These are phyloP conservation scores for Podospora fimiseda DNA, from an alignment of 495 filamentous ascomycete species.

Conservation along the genomic window DNA sequence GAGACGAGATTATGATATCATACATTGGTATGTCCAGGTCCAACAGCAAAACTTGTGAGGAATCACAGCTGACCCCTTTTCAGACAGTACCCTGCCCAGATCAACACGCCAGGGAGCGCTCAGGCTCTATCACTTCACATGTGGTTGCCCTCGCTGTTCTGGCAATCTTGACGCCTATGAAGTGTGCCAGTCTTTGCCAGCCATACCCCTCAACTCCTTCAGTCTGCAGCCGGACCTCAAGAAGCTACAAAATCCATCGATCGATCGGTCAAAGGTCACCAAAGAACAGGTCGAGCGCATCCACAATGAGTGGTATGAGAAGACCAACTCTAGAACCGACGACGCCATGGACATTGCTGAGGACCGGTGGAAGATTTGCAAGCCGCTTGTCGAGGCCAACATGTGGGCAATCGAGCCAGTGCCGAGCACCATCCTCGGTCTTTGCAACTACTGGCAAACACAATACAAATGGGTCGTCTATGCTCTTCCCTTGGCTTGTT, in stretches of 20 bases:
- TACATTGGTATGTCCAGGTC: conserved; percentile 38
- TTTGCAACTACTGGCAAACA: conserved; percentile 21
- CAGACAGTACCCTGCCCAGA: conserved; percentile 31
- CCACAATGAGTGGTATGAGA: conserved; percentile 16
- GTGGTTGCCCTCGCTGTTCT: conserved; percentile 35
- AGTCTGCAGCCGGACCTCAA: conserved; percentile 21
- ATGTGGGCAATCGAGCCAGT: conserved; percentile 40
- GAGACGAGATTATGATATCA: conserved; percentile 45
- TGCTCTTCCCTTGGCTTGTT: conserved; percentile 32
- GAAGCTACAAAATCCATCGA: conserved; percentile 14
- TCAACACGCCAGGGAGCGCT: conserved; percentile 28
- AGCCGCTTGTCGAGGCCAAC: conserved; percentile 27
- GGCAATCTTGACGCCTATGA: conserved; percentile 41
- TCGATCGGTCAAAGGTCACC: conserved; percentile 21
- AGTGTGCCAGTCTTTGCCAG: conserved; percentile 30
- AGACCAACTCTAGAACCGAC: conserved; percentile 1
- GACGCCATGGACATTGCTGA: conserved; percentile 11
- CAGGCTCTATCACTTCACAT: conserved; percentile 38
- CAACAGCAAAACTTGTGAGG: background rate
- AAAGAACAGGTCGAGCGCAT: conserved; percentile 17
- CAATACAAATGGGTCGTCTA: conserved; percentile 22
- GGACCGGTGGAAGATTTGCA: conserved; percentile 31
- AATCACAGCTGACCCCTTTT: background rate
- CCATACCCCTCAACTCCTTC: conserved; percentile 31
- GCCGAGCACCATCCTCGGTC: conserved; percentile 19